phyloP scores from a whole-genome alignment of 306 rosid genomes.

The Prosopis cineraria region DNA sequence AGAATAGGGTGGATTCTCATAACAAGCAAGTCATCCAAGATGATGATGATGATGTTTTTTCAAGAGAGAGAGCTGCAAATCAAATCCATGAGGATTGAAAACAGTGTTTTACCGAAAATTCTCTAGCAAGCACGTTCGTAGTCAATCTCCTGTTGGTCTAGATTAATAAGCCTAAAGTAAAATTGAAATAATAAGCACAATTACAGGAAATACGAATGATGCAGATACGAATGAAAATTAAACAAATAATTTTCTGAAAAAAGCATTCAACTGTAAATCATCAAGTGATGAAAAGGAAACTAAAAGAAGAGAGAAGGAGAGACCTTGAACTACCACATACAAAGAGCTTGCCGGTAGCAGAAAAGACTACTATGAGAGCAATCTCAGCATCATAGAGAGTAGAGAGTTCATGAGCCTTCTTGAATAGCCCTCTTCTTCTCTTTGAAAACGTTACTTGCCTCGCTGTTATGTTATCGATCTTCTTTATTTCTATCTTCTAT shows the following conservation, averaged over 20 bases:
- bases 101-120: no score
- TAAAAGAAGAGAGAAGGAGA: background rate
- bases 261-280: background rate
- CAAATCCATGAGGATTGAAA: background rate
- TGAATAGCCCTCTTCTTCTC: slow-evolving; percentile 51
- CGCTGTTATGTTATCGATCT: slow-evolving; percentile 46
- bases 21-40: background rate
- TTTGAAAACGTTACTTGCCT: slow-evolving; percentile 54
- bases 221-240: background rate
- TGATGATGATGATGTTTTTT: background rate
- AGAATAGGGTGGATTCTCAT: no score
- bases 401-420: slow-evolving; percentile 56
- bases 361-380: slow-evolving; percentile 45
- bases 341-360: slow-evolving; percentile 48
- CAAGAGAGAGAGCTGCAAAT: background rate
- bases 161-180: background rate
- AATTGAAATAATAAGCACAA: background rate
- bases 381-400: slow-evolving; percentile 53
- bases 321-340: slow-evolving; percentile 46
- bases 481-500: slow-evolving; percentile 47
- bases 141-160: no score
- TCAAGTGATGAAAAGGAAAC: background rate
- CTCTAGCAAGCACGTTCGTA: background rate
- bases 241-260: background rate
- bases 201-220: background rate